Conservation (phyloP, 345 rosid genomes). For the Excoecaria agallocha region DNA sequence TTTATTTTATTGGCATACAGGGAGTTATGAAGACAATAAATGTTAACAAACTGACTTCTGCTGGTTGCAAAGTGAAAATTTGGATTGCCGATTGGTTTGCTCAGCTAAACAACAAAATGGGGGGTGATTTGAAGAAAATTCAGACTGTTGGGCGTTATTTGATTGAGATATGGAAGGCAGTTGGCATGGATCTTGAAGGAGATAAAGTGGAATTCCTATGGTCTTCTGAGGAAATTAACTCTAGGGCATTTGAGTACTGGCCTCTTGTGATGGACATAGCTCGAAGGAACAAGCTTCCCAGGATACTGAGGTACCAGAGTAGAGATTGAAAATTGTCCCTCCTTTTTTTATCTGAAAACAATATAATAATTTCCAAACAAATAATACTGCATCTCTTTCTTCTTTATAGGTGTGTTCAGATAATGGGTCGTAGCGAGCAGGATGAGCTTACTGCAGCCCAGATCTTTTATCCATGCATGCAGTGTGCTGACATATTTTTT, state of each 20-base stretch:
- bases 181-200: conserved; percentile 56
- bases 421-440: conserved; percentile 86
- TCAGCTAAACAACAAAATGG: conserved; percentile 86
- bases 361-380: background rate
- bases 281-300: conserved; percentile 72
- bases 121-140: conserved; percentile 79
- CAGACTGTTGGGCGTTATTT: conserved; percentile 63
- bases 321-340: background rate
- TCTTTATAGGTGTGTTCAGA: conserved; percentile 64
- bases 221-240: conserved; percentile 87
- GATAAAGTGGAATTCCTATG: conserved; percentile 73
- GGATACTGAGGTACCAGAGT: conserved; percentile 55
- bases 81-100: conserved; percentile 99
- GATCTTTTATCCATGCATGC: conserved; percentile 93
- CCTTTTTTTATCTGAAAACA: background rate
- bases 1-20: too few species aligned
- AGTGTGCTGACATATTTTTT: conserved; percentile 87
- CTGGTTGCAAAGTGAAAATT: conserved; percentile 82
- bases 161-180: conserved; percentile 81
- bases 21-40: conserved; percentile 79
- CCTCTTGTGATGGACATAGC: conserved; percentile 97
- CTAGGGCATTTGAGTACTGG: conserved; percentile 72
- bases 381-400: conserved; percentile 12
- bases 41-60: conserved; percentile 84
- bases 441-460: conserved; percentile 85